These are phyloP conservation scores for Penicillium italicum DNA, from an alignment of 2,329 filamentous ascomycete species.

Conservation along the genomic window DNA sequence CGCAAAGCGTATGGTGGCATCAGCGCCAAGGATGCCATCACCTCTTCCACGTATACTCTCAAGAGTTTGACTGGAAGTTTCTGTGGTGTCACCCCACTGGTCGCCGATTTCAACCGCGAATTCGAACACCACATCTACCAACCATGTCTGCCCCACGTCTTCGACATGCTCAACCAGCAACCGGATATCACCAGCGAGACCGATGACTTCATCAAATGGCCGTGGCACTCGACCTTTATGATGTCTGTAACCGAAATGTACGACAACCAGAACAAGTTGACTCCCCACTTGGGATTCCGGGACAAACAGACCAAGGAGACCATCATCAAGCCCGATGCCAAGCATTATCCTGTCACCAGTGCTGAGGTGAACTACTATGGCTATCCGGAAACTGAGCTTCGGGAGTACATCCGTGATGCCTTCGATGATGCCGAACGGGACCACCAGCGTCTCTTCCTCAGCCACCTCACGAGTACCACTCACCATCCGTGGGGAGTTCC, in stretches of 20 bases:
- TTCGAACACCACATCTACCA: conserved; percentile 44
- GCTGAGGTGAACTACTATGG: conserved; percentile 34
- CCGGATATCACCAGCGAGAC: conserved; percentile 21
- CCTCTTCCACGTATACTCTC: conserved; percentile 45
- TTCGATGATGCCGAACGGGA: conserved; percentile 31
- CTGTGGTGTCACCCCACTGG: conserved; percentile 44
- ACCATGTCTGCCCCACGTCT: conserved; percentile 43
- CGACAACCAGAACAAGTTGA: conserved; percentile 30
- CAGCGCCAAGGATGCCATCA: conserved; percentile 42
- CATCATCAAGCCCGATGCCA: conserved; percentile 23
- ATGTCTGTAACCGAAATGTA: conserved; percentile 33
- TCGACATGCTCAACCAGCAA: conserved; percentile 26
- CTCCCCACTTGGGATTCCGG: conserved; percentile 27
- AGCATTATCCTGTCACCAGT: conserved; percentile 26
- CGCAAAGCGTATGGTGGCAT: conserved; percentile 40
- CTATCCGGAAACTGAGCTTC: conserved; percentile 31
- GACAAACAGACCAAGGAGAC: conserved; percentile 28
- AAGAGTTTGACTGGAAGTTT: conserved; percentile 45
- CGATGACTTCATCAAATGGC: conserved; percentile 30
- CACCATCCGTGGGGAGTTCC: conserved; percentile 35
- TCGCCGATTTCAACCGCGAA: conserved; percentile 45
- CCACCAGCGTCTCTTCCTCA: conserved; percentile 33
- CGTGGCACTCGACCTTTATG: conserved; percentile 35
- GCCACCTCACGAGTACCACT: conserved; percentile 34
- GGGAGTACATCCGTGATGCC: conserved; percentile 33